Evolutionary conservation across 2,329 filamentous ascomycete species (phyloP).

Genomic region (Lasiodiplodia sp.): DNA sequence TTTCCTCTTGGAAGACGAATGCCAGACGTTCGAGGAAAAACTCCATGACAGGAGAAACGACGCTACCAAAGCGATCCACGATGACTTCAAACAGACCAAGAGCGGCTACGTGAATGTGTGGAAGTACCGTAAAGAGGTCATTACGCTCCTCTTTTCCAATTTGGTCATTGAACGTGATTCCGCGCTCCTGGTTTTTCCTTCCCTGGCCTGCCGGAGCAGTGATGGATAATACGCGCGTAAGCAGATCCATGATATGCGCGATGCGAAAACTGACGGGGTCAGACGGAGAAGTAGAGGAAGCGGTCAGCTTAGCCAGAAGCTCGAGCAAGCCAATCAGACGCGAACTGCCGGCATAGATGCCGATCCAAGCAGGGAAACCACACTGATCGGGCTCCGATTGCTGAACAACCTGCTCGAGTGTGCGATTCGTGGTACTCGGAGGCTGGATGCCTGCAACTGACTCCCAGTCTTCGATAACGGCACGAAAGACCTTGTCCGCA

Average conservation of each 20-base stretch:
- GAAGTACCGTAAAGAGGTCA: conserved; percentile 75
- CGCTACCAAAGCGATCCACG: conserved; percentile 64
- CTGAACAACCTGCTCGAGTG: conserved; percentile 44
- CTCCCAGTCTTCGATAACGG: conserved; percentile 83
- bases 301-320: conserved; percentile 69
- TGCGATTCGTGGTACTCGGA: conserved; percentile 36
- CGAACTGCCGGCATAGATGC: conserved; percentile 75
- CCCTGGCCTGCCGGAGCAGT: conserved; percentile 54
- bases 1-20: conserved; percentile 70
- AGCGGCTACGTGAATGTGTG: conserved; percentile 76
- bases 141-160: conserved; percentile 83
- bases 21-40: conserved; percentile 74
- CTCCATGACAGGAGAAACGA: conserved; percentile 66
- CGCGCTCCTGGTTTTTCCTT: conserved; percentile 43
- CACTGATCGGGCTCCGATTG: conserved; percentile 52
- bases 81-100: conserved; percentile 68
- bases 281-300: conserved; percentile 64
- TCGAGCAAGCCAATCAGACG: conserved; percentile 71
- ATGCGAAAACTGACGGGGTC: conserved; percentile 71
- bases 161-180: conserved; percentile 65
- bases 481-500: conserved; percentile 78
- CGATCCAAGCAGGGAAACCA: conserved; percentile 73
- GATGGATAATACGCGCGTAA: conserved; percentile 74
- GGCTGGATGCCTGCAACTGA: conserved; percentile 59
- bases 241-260: conserved; percentile 71